phyloP scores from a whole-genome alignment of 305 asterid species.

The Coffea humblotiana region DNA sequence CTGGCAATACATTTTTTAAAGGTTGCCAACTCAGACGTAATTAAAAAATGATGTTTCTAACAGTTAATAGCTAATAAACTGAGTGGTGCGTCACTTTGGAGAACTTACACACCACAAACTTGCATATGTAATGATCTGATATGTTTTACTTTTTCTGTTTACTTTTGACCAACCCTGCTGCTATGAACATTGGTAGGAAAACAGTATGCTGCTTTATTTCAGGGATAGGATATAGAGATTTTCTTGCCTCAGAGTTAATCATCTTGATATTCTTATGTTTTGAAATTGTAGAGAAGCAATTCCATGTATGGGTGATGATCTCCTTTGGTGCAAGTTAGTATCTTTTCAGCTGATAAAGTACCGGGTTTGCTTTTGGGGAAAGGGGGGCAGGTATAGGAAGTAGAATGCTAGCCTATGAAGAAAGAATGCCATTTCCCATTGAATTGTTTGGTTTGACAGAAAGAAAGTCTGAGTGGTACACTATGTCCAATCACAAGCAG shows the following conservation, averaged over 20 bases:
- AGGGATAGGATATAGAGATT: neutral
- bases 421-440: neutral
- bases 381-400: neutral
- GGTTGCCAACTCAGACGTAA: no score
- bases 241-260: neutral
- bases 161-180: neutral
- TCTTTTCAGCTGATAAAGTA: neutral
- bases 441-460: neutral
- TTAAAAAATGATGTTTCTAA: no score
- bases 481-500: no score
- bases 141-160: no score
- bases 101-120: neutral
- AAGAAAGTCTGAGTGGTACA: neutral
- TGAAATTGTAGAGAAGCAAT: neutral
- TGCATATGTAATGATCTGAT: neutral
- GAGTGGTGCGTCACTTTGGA: neutral
- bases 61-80: neutral
- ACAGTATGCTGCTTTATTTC: neutral
- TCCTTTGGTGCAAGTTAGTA: neutral
- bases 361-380: neutral
- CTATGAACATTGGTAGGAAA: neutral
- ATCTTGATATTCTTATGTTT: no score
- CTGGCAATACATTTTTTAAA: no score
- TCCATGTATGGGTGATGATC: neutral
- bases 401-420: neutral